Evolutionary conservation across 2,329 filamentous ascomycete genomes (phyloP), one percentile per base, ranked within the genome.

Genomic region (Cercospora janseana): DNA sequence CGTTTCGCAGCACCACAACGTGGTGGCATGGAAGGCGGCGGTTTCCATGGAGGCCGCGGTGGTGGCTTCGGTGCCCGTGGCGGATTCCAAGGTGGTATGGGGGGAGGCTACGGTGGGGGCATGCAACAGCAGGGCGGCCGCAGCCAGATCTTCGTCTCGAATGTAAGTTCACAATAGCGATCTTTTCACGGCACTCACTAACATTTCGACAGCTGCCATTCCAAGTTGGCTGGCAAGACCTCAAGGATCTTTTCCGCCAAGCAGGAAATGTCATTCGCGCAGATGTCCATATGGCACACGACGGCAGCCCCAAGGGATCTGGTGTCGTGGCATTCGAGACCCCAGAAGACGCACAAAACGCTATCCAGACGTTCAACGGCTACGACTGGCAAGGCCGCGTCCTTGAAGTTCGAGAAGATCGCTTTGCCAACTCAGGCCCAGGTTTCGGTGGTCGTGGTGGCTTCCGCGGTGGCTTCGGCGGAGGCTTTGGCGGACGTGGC

Each of bases 231-330:
- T 98, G 93, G 93, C 93, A 98, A 75, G 93, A 98, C 72, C 77
- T 98, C 63, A 98, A 98, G 76, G 93, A 98, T 72, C 80, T 98
- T 61, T 98, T 98, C 80, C 88, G 93, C 67, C 91, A 96, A 80
- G 91, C 93, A 75, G 90, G 88, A 60, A 80, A 82, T 54, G 90
- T 98, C 54, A 87, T 96, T 65, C 90, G 93, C 68, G 93, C 93
- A 58, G 93, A 98, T 72, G 91, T 98, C 51, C 92, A 98, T 70
- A 78, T 88, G 54, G 88, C 91, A 47, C 88, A 88, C 9, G 92
- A 95, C 65, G 92, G 93, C 57, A 85, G 91, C 58, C 90, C 93
- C 41, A 98, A 97, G 76, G 93, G 93, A 47, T 95, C 93, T 43
- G 93, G 93, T 60, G 95, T 97, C 51, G 93, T 98, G 55, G 90